These are phyloP conservation scores for Solanum boliviense DNA, from an alignment of 257 asterid species.

Conservation along the genomic window DNA sequence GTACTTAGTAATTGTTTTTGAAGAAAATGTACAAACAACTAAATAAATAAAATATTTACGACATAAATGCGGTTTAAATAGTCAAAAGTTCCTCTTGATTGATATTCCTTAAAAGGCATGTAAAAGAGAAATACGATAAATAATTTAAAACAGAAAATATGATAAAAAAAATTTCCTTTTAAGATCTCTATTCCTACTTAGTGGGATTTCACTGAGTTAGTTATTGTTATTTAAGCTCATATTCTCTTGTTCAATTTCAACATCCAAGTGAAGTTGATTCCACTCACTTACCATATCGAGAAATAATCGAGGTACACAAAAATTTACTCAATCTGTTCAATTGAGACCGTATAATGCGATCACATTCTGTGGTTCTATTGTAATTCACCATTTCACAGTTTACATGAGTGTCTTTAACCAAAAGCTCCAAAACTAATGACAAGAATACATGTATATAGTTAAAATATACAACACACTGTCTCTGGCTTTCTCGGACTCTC, in stretches of 20 bases:
- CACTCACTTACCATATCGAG: background rate
- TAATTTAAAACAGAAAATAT: rapidly evolving
- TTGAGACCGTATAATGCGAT: background rate
- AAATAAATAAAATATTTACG: background rate
- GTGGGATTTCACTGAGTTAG: no score
- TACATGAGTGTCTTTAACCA: background rate
- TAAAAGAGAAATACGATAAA: background rate
- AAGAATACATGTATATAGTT: background rate
- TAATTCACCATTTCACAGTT: background rate
- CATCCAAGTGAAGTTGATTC: background rate
- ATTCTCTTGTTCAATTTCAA: background rate
- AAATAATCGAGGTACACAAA: background rate
- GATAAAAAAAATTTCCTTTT: no score
- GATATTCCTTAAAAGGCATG: background rate
- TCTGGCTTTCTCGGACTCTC: no score
- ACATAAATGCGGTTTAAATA: background rate
- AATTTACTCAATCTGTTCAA: no score
- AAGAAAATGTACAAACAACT: background rate
- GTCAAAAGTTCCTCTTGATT: background rate
- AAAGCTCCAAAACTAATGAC: background rate
- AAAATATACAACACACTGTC: background rate
- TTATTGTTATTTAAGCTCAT: background rate
- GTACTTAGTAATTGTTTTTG: background rate
- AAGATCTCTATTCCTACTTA: no score
- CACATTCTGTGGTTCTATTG: background rate